These are phyloP conservation scores for Echinochloa phyllopogon DNA, from an alignment of 176 grass and related monocot species.

Conservation along the genomic window DNA sequence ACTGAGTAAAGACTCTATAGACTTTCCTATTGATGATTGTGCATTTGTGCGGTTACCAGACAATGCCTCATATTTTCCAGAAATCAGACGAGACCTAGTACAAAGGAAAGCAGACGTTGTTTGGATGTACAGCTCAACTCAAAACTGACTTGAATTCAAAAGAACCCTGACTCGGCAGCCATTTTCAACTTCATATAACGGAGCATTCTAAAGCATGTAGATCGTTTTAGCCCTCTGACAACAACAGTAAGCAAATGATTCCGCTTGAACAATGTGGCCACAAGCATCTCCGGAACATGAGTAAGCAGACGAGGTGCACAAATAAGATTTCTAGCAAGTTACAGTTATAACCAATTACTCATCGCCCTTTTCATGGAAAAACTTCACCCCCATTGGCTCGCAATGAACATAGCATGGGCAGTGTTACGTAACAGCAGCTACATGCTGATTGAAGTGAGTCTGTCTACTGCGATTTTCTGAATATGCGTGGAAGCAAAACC, in stretches of 20 bases:
- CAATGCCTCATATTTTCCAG: too few species aligned
- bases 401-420: background rate
- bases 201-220: too few species aligned
- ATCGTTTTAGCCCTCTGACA: too few species aligned
- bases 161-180: too few species aligned
- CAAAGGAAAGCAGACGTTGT: too few species aligned
- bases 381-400: background rate
- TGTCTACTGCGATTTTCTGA: conserved; percentile 6
- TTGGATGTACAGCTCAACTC: too few species aligned
- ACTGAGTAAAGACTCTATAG: too few species aligned
- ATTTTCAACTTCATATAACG: too few species aligned
- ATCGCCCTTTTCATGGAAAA: background rate
- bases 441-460: background rate
- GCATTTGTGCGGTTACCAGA: too few species aligned
- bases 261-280: background rate
- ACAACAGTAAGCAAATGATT: background rate
- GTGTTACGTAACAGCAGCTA: background rate
- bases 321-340: background rate
- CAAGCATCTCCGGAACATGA: background rate
- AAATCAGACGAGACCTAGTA: too few species aligned
- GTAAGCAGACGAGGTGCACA: background rate
- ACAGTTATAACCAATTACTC: background rate
- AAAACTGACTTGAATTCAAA: too few species aligned
- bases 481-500: background rate
- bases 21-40: too few species aligned